Evolutionary conservation across 176 grass and related monocot genomes (phyloP).

Genomic region (Musa troglodytarum): DNA sequence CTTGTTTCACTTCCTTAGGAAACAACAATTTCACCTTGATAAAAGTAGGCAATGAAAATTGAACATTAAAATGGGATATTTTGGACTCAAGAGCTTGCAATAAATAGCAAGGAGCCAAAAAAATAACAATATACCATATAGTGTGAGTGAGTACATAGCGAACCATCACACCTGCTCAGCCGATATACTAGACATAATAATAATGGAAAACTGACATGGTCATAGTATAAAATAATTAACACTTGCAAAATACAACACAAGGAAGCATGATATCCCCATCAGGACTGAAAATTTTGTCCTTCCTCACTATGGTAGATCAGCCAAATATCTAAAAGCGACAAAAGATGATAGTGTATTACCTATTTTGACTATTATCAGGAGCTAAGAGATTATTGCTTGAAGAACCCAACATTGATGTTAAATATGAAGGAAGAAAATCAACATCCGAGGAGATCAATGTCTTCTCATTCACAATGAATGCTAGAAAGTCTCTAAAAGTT

Average conservation of each 20-base stretch:
- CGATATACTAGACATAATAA: no score
- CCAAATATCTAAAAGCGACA: slow-evolving; percentile 17
- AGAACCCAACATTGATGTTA: slow-evolving; percentile 58
- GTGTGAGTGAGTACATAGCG: no score
- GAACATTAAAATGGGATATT: no score
- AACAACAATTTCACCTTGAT: no score
- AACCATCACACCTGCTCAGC: no score
- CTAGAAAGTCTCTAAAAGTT: slow-evolving; percentile 59
- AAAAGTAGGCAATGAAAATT: no score
- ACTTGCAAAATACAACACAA: not conserved
- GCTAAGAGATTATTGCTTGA: slow-evolving; percentile 46
- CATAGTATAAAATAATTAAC: not conserved
- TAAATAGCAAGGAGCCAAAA: no score
- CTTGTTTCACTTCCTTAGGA: no score
- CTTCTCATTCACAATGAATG: slow-evolving; percentile 60
- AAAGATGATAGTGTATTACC: slow-evolving; percentile 19
- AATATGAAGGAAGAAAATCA: slow-evolving; percentile 65
- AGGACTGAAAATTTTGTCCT: not conserved
- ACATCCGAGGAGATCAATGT: slow-evolving; percentile 67
- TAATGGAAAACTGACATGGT: no score
- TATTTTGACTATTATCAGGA: slow-evolving; percentile 59
- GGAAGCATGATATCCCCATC: not conserved
- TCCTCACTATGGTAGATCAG: not conserved
- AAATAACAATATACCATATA: no score
- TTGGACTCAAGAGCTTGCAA: no score